A percentile compares a stretch with the other conserved stretches of the same genome.
phyloP scores from a whole-genome alignment of 441 rosid species.

The Rhodomyrtus psidioides region DNA sequence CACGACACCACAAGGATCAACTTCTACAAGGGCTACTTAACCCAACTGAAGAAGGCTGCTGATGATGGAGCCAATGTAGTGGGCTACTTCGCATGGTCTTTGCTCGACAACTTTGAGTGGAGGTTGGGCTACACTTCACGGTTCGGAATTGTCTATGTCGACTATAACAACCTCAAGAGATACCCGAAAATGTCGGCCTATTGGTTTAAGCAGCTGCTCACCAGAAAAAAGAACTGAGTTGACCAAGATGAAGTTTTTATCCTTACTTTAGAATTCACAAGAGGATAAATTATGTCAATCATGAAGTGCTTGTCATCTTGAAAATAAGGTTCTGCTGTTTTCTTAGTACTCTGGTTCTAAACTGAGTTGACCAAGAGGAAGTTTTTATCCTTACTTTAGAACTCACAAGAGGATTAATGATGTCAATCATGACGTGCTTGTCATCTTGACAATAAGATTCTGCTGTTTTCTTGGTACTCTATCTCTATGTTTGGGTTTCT shows the following conservation, averaged over 20 bases:
- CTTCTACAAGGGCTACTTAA: constrained; percentile 61
- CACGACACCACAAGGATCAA: constrained; percentile 70
- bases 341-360: not conserved
- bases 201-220: constrained; percentile 74
- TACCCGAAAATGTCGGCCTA: constrained; percentile 88
- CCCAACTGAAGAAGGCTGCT: constrained; percentile 70
- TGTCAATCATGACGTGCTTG: not conserved
- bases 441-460: not conserved
- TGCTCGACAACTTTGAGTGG: constrained; percentile 98
- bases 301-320: not conserved
- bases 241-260: not conserved
- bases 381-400: not conserved
- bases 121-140: constrained; percentile 82
- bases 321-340: not conserved
- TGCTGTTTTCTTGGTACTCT: not conserved
- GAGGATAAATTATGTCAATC: not conserved
- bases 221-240: constrained; percentile 20
- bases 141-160: constrained; percentile 87
- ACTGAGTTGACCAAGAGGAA: constrained; percentile 3
- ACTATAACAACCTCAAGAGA: constrained; percentile 57
- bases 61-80: constrained; percentile 77
- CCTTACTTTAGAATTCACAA: not conserved
- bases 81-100: constrained; percentile 93
- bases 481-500: not conserved
- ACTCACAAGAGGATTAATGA: not conserved